Evolutionary conservation across 1,284 basidiomycete species (phyloP).

Genomic region (Trametes hirsuta): DNA sequence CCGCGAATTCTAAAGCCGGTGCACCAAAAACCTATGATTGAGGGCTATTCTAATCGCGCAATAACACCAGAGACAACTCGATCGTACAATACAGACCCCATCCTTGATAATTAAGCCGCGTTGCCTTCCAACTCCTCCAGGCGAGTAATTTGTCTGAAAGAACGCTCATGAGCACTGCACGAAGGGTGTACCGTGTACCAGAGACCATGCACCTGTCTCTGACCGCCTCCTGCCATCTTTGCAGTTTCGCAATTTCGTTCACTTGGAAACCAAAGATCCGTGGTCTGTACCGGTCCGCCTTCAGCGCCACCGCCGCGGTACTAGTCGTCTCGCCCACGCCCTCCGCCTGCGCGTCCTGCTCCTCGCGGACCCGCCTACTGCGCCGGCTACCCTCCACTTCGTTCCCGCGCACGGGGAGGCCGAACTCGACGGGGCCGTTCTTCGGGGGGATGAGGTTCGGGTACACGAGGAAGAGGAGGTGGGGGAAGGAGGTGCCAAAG

Average conservation of each 20-base stretch:
- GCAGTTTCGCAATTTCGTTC: constrained; percentile 89
- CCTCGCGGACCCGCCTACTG: constrained; percentile 51
- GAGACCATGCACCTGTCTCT: constrained; percentile 66
- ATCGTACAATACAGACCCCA: constrained; percentile 13
- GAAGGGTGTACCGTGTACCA: no score
- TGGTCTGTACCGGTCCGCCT: constrained; percentile 88
- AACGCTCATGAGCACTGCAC: not conserved
- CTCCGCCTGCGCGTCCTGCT: constrained; percentile 50
- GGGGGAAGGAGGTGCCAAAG: constrained; percentile 96
- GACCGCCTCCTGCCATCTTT: constrained; percentile 91
- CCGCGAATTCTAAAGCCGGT: no score
- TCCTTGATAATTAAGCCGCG: constrained; percentile 1
- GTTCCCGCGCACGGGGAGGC: constrained; percentile 25
- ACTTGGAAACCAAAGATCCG: constrained; percentile 95
- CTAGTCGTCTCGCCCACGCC: constrained; percentile 65
- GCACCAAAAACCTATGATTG: no score
- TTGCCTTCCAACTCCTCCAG: constrained; percentile 50
- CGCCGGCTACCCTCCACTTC: constrained; percentile 32
- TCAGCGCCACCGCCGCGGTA: constrained; percentile 80
- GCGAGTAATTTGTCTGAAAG: constrained; percentile 48
- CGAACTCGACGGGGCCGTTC: constrained; percentile 60
- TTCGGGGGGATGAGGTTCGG: constrained; percentile 89
- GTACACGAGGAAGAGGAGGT: constrained; percentile 94
- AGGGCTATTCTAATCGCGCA: not conserved
- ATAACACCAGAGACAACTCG: not conserved